Percentiles rank a stretch among this genome's conserved stretches.
Conservation (phyloP, 2,329 filamentous ascomycete genomes). For the Parastagonospora avenae region DNA sequence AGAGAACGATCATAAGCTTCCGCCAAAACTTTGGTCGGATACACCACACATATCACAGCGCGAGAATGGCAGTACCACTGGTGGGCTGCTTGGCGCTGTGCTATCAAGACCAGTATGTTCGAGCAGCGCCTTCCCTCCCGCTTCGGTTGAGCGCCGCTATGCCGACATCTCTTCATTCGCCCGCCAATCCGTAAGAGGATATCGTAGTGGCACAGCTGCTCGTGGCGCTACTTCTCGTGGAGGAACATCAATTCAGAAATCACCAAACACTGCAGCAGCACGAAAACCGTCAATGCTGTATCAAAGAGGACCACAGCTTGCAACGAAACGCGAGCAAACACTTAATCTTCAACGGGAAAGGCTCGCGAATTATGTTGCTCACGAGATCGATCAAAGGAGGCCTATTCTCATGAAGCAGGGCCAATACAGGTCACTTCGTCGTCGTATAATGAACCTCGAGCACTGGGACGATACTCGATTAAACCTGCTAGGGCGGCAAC, state of each 20-base stretch:
- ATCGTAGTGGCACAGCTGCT: constrained; percentile 5
- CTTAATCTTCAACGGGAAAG: constrained; percentile 10
- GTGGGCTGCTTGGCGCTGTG: constrained; percentile 2
- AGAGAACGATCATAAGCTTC: neutral
- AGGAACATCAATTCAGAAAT: neutral
- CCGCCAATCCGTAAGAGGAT: constrained; percentile 12
- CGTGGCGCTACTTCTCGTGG: neutral
- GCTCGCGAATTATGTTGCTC: constrained; percentile 13
- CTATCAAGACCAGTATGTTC: neutral
- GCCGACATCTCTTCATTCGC: constrained; percentile 31
- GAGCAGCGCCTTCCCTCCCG: too few species aligned
- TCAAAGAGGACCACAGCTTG: constrained; percentile 1
- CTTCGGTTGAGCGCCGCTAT: constrained; percentile 21
- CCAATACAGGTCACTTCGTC: constrained; percentile 36
- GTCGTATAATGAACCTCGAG: constrained; percentile 27
- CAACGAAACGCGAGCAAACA: constrained; percentile 6
- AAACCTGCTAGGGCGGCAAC: constrained; percentile 9
- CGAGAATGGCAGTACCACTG: neutral
- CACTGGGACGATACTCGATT: constrained; percentile 11
- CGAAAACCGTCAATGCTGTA: constrained; percentile 3
- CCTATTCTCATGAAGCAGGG: constrained; percentile 17
- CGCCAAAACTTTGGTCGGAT: neutral
- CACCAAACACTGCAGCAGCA: too few species aligned
- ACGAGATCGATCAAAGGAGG: neutral
- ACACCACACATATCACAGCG: neutral